Evolutionary conservation across 169 alveolate species (phyloP).

Genomic region (Miamiensis avidus): DNA sequence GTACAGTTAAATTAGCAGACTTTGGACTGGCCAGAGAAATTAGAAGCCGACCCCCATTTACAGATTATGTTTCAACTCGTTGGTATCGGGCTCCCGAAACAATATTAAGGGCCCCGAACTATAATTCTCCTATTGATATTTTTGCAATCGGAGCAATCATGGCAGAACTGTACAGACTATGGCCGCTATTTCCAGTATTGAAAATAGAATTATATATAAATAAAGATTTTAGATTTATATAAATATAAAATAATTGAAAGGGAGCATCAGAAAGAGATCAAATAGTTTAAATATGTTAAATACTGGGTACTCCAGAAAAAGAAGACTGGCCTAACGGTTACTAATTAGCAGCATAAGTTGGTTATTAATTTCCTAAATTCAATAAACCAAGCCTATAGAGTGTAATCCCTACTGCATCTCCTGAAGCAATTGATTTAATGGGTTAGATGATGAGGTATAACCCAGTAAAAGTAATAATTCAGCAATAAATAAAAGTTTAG

Average conservation of each 20-base stretch:
- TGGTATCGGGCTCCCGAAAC: slow-evolving; percentile 88
- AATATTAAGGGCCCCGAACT: slow-evolving; percentile 67
- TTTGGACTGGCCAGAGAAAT: slow-evolving; percentile 93
- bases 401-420: slow-evolving; percentile 73
- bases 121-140: slow-evolving; percentile 80
- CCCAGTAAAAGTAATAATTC: slow-evolving; percentile 69
- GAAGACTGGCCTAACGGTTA: slow-evolving; percentile 88
- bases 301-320: slow-evolving; percentile 85
- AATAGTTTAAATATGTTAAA: slow-evolving; percentile 71
- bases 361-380: slow-evolving; percentile 64
- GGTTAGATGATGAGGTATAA: slow-evolving; percentile 73
- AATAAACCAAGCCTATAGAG: slow-evolving; percentile 60
- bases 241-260: not conserved
- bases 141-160: slow-evolving; percentile 77
- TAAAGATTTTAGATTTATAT: too few species aligned
- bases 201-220: too few species aligned
- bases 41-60: slow-evolving; percentile 90
- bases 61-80: slow-evolving; percentile 94
- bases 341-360: slow-evolving; percentile 72
- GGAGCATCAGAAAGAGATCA: slow-evolving; percentile 81
- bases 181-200: slow-evolving; percentile 65
- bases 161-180: slow-evolving; percentile 64
- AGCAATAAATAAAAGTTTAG: not conserved
- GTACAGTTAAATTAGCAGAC: slow-evolving; percentile 90
- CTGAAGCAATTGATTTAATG: slow-evolving; percentile 79